Evolutionary conservation across 2,329 filamentous ascomycete species (phyloP), one percentile per base, ranked within the genome.

Genomic region (Colletotrichum cordylinicola): DNA sequence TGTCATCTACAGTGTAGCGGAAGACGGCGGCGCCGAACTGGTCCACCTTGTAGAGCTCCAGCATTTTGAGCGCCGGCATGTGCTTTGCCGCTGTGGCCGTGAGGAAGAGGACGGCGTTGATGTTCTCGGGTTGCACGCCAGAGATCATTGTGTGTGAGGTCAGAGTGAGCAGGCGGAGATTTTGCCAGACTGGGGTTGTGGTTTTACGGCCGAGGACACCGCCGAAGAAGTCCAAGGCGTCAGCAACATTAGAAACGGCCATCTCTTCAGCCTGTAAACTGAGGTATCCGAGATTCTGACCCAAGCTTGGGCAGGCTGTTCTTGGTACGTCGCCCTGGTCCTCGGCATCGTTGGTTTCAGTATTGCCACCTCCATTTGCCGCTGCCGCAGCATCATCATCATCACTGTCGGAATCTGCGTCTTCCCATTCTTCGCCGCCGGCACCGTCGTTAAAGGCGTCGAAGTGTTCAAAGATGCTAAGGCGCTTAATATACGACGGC

Each of bases 11-110:
- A 35, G 76, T 66, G 72, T 81, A 82, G 56, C 79, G 79, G 78
- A 82, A 82, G 29, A 79, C 77, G 52, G 78, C 81, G 24, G 77
- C 80, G 56, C 78, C 78, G 56, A 70, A 73, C 24, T 69, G 65
- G 55, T 77, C 79, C n/a, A 78, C 79, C 70, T 80, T 80, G 67
- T 79, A 82, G 4, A 82, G 62, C 74, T 82, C 81, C 75, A 82
- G 76, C 24, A 79, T 60, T 27, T 77, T 73, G 56, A 82, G 68
- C 33, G 62, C 66, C 5, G 81, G 81, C 81, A 82, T 82, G 52
- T 78, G 76, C 64, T 73, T 79, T 10, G 80, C 80, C 2, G 79
- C 81, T 3, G 62, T 70, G 13, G 71, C 80, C 15, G 78, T 78
- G 10, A 72, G 70, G 27, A 73, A 74, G 24, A 82, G 80, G 27